Conservation (phyloP, 2,329 filamentous ascomycete species). For the Zopfia rhizophila region DNA sequence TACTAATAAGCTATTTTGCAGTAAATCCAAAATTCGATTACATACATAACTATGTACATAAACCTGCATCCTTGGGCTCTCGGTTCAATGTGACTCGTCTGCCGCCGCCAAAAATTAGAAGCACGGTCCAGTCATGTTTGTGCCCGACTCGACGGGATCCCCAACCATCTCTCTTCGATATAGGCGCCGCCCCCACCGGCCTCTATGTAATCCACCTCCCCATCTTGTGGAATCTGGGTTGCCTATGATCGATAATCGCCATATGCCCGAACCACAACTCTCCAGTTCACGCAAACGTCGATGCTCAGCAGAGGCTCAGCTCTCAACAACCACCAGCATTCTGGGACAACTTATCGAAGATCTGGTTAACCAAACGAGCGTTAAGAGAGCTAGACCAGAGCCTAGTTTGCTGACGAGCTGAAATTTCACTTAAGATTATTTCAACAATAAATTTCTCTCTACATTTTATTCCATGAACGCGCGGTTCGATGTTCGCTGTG, state of each 20-base stretch:
- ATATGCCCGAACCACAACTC: constrained; percentile 27
- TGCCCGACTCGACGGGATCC: constrained; percentile 4
- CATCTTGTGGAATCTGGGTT: constrained; percentile 11
- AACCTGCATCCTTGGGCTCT: too few species aligned
- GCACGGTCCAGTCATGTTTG: constrained; percentile 10
- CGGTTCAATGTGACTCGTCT: constrained; percentile 17
- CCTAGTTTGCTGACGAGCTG: too few species aligned
- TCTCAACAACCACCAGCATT: constrained; percentile 26
- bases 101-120: constrained; percentile 14
- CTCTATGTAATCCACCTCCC: constrained; percentile 9
- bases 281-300: constrained; percentile 26
- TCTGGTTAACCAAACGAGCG: constrained; percentile 33
- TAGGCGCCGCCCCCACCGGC: constrained; percentile 22
- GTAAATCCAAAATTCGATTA: too few species aligned
- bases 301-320: constrained; percentile 16
- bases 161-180: constrained; percentile 12
- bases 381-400: constrained; percentile 31
- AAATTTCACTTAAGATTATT: too few species aligned
- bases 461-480: too few species aligned
- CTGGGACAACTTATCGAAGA: constrained; percentile 33
- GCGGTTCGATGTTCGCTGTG: too few species aligned
- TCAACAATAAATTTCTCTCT: too few species aligned
- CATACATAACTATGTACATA: too few species aligned
- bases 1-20: too few species aligned
- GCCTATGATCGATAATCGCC: constrained; percentile 14